Conservation (phyloP, 805 yeast species). For the Saccharomycopsis fibuligera region DNA sequence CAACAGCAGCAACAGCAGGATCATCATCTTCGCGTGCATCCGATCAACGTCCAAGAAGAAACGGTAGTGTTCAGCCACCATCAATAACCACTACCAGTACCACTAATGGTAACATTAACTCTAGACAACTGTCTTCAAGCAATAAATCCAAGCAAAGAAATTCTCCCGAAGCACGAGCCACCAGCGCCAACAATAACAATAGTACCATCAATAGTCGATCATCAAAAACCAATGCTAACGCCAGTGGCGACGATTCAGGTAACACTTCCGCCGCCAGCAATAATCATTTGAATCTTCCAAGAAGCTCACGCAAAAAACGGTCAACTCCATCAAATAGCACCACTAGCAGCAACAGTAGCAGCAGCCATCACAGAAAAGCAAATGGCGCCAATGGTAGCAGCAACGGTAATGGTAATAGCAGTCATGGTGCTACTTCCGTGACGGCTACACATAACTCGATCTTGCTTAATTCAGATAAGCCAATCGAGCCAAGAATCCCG, state of each 20-base stretch:
- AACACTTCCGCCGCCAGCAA: no score
- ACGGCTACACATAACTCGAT: slow-evolving; percentile 4
- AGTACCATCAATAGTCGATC: no score
- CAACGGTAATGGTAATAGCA: slow-evolving; percentile 4
- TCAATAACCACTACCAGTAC: not conserved
- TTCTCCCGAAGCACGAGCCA: no score
- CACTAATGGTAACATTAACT: not conserved
- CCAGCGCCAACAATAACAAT: no score
- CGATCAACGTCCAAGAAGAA: no score
- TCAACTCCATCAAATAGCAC: not conserved
- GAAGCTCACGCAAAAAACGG: not conserved
- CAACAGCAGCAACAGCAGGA: no score
- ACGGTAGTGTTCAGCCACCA: no score
- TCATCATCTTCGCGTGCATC: no score
- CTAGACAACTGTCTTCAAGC: not conserved
- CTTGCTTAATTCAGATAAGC: slow-evolving; percentile 38
- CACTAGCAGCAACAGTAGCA: no score
- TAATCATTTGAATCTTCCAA: not conserved
- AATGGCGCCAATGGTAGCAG: not conserved
- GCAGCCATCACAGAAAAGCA: not conserved
- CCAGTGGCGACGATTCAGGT: no score
- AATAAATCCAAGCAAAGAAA: not conserved
- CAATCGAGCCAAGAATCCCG: slow-evolving; percentile 80
- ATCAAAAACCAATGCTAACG: no score
- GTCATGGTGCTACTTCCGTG: not conserved